Evolutionary conservation across 768 basidiomycete species (phyloP), one percentile per base, ranked within the genome.

Genomic region (Termitomyces sp.): DNA sequence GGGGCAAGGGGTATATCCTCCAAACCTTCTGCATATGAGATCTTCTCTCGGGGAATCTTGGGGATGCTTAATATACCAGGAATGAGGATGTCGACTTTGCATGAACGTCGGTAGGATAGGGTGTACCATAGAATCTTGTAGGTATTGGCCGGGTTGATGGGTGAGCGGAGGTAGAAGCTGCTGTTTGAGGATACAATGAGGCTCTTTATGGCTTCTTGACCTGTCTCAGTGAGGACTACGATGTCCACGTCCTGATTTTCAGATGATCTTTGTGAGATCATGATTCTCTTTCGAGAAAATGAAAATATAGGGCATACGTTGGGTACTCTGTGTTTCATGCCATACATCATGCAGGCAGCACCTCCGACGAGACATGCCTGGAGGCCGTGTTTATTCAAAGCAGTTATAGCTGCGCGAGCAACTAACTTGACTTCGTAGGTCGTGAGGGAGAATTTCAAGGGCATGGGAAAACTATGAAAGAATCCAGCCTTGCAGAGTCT

Each of bases 171-270:
- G 62, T 69, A 75, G 61, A 79, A 81, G 1, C 66, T 65, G 33
- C 58, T 15, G 61, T 77, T 64, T 10, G 42, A 53, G 1, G 55
- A 55, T 16, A 66, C 69, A 29, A 83, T 64, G 39, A 73, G 64
- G 8, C 47, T 54, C 57, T 83, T 81, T 58, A 83, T 69, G 12
- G 64, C 60, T 65, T 78, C 78, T 48, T 66, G 63, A 50, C 70
- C 62, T 4, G 28, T 34, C 1, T 64, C 60, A 4, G 76, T 74
- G 42, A 80, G 63, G 16, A 81, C 75, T 34, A 80, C 69, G 9
- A 81, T 66, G 56, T 81, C 80, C 13, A 80, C 68, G 58, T 81
- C 81, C 80, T 81, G 15, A 29, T 41, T 50, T 20, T 4, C 13
- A n/a, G 9, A 20, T 3, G 5, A 2, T 18, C 15, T 10, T 34